Percentiles rank a stretch among this genome's conserved stretches.
Conservation (phyloP, 2,329 filamentous ascomycete genomes). For the Trichoderma koningii region DNA sequence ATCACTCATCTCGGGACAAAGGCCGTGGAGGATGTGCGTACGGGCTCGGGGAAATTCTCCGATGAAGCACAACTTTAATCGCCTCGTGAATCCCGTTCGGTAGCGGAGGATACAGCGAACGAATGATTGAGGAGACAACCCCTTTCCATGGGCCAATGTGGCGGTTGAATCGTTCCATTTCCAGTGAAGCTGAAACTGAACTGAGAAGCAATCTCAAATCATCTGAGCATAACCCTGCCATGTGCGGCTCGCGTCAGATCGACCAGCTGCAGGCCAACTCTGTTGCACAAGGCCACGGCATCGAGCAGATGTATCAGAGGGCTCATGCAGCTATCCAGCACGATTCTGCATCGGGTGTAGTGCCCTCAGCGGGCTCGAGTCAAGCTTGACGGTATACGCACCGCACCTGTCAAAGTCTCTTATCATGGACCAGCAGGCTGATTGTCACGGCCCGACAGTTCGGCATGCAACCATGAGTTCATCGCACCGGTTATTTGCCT, state of each 20-base stretch:
- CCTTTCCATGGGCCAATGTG: background rate
- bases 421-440: background rate
- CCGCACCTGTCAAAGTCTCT: background rate
- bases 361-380: conserved; percentile 20
- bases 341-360: conserved; percentile 5
- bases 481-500: background rate
- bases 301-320: conserved; percentile 7
- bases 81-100: background rate
- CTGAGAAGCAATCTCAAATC: background rate
- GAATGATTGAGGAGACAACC: background rate
- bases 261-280: background rate
- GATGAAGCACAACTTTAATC: conserved; percentile 24
- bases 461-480: conserved; percentile 7
- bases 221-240: background rate
- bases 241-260: background rate
- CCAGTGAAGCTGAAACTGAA: background rate
- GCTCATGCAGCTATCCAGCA: conserved; percentile 11
- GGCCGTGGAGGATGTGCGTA: conserved; percentile 1
- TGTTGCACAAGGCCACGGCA: conserved; percentile 10
- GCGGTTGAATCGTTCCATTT: background rate
- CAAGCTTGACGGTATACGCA: background rate
- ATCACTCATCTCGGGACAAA: background rate
- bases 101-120: background rate
- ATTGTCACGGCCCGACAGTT: conserved; percentile 18
- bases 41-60: conserved; percentile 27